A percentile compares a stretch with the other conserved stretches of the same genome.
phyloP scores from a whole-genome alignment of 164 flowering plant species.

The Chloranthus sessilifolius region DNA sequence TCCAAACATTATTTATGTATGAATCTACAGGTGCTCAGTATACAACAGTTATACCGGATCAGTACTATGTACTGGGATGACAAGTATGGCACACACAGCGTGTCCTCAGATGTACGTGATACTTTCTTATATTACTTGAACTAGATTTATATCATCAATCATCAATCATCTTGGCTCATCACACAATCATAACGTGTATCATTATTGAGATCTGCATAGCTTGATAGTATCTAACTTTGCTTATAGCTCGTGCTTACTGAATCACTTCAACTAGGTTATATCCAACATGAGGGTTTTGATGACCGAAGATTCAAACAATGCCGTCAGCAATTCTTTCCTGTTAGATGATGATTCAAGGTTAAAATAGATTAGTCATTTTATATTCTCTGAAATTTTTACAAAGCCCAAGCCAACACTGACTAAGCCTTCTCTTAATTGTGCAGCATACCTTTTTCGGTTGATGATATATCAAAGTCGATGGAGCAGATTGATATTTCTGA shows the following conservation, averaged over 20 bases:
- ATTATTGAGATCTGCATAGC: neutral
- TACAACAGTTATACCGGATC: conserved; percentile 93
- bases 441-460: conserved; percentile 97
- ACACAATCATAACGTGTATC: conserved; percentile 9
- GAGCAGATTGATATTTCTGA: conserved; percentile 77
- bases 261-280: conserved; percentile 40
- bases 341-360: conserved; percentile 70
- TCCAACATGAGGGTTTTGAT: conserved; percentile 62
- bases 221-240: conserved; percentile 5
- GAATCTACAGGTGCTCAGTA: conserved; percentile 76
- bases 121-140: conserved; percentile 28
- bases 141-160: conserved; percentile 24
- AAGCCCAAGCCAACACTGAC: no score
- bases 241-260: conserved; percentile 4
- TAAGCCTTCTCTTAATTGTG: conserved; percentile 20
- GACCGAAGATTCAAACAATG: conserved; percentile 70
- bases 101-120: conserved; percentile 85
- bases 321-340: conserved; percentile 61
- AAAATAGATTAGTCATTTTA: conserved; percentile 3
- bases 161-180: no score
- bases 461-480: conserved; percentile 96
- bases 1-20: conserved; percentile 11
- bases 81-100: conserved; percentile 95
- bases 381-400: neutral
- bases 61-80: conserved; percentile 99